Evolutionary conservation across 2,329 filamentous ascomycete species (phyloP).

Genomic region (Fusarium sp.): DNA sequence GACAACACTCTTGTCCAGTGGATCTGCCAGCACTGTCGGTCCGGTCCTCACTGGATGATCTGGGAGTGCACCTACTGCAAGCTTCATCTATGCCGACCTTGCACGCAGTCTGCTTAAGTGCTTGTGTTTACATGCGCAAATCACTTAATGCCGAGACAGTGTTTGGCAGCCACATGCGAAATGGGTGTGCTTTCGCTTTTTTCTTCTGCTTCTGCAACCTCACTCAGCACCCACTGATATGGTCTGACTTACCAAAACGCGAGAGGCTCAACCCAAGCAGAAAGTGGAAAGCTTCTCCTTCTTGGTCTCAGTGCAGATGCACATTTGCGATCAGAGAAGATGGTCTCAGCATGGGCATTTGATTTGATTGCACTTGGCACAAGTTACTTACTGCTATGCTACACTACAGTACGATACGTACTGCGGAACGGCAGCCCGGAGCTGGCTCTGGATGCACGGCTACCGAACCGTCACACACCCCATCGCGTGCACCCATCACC

Average conservation of each 20-base stretch:
- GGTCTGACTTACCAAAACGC: slow-evolving; percentile 40
- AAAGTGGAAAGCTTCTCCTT: slow-evolving; percentile 21
- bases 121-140: slow-evolving; percentile 4
- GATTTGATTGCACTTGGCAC: slow-evolving; percentile 42
- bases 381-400: slow-evolving; percentile 4
- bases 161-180: slow-evolving; percentile 30
- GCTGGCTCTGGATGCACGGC: slow-evolving; percentile 42
- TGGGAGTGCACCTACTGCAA: slow-evolving; percentile 78
- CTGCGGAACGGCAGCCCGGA: slow-evolving; percentile 39
- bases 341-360: slow-evolving; percentile 27
- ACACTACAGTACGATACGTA: slow-evolving; percentile 1
- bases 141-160: slow-evolving; percentile 27
- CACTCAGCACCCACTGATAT: slow-evolving; percentile 19
- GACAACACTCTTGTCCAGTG: slow-evolving; percentile 74
- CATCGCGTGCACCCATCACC: slow-evolving; percentile 34
- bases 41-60: slow-evolving; percentile 75
- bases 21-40: slow-evolving; percentile 73
- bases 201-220: slow-evolving; percentile 8
- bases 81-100: slow-evolving; percentile 71
- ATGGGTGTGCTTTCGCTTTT: slow-evolving; percentile 13
- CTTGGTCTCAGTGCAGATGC: slow-evolving; percentile 36
- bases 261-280: slow-evolving; percentile 31
- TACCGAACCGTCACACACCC: slow-evolving; percentile 33
- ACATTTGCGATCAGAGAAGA: slow-evolving; percentile 31
- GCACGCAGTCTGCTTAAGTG: slow-evolving; percentile 57